Conservation (phyloP, 2,329 filamentous ascomycete genomes). For the Sporothrix mexicana region DNA sequence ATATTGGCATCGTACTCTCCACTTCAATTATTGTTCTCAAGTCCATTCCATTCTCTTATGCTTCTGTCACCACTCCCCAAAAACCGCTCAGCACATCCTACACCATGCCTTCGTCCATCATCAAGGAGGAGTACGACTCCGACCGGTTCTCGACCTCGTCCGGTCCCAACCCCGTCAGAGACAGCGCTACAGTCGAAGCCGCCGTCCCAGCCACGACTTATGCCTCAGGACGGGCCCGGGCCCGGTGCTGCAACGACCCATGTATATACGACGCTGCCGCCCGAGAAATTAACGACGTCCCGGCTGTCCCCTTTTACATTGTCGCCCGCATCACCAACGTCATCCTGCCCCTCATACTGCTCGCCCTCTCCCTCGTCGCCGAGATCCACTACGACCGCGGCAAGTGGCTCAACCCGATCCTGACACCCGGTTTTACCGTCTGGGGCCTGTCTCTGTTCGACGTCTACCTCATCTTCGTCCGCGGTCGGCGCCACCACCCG, state of each 20-base stretch:
- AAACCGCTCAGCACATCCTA: not conserved
- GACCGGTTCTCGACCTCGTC: not conserved
- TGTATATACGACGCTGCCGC: too few species aligned
- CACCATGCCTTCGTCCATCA: not conserved
- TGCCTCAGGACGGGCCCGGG: not conserved
- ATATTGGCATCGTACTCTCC: too few species aligned
- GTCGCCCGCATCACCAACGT: conserved; percentile 19
- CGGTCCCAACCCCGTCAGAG: not conserved
- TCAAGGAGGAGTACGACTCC: too few species aligned
- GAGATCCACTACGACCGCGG: not conserved
- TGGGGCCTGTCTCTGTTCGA: not conserved
- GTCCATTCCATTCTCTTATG: too few species aligned
- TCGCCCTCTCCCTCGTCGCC: conserved; percentile 13
- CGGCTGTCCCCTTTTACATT: not conserved
- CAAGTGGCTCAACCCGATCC: conserved; percentile 14
- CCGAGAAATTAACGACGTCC: not conserved
- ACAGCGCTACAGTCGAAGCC: too few species aligned
- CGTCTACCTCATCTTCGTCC: not conserved
- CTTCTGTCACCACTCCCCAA: not conserved
- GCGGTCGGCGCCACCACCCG: conserved; percentile 2
- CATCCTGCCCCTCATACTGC: not conserved
- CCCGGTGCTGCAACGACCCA: not conserved
- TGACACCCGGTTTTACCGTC: conserved; percentile 24
- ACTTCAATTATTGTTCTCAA: too few species aligned
- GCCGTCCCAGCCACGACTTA: not conserved